Evolutionary conservation across 208 protist species (phyloP), one percentile per base, ranked within the genome.

Genomic region (Angomonas ambiguus): DNA sequence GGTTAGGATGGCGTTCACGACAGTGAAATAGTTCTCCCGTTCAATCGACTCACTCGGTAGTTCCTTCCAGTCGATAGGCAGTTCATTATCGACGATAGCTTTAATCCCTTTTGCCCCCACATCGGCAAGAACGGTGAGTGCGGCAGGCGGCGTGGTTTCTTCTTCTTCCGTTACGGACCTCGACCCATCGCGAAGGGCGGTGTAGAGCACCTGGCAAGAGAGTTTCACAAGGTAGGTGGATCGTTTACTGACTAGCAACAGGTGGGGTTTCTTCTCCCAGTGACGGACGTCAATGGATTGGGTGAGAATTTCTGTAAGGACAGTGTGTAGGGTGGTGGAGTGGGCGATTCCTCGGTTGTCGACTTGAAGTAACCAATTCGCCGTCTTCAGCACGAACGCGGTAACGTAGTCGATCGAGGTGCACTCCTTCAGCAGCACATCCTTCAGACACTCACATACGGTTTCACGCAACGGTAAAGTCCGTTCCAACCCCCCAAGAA

Each of bases 21-120:
- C 70, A 11, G 51, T 24, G 30, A 61, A 35, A 34, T 75, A 74
- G 62, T 69, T 67, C 16, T 32, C 27, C n/a, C 42, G 48, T 56
- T 71, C 76, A n/a, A 16, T 35, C 0, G 67, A 62, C 18, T 63
- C 60, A 3, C 53, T 1, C n/a, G 27, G 30, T 30, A 92, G 56
- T 62, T 92, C 86, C 30, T 45, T 35, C 81, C 75, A 80, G 33
- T 62, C 55, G 11, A 92, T 56, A 51, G 86, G 86, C 38, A 92
- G 71, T 35, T 87, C 86, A 33, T 81, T 67, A 24, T 60, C 71
- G 6, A 87, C 16, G 2, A 72, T 42, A 20, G 64, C 32, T 5
- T 55, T n/a, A 0, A 80, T 48, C 1, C 71, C 11, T 10, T 8
- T 30, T 27, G 33, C 57, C 16, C 25, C 34, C 56, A 49, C 64